Evolutionary conservation across 495 filamentous ascomycete species (phyloP).

Genomic region (Trichoderma virens): DNA sequence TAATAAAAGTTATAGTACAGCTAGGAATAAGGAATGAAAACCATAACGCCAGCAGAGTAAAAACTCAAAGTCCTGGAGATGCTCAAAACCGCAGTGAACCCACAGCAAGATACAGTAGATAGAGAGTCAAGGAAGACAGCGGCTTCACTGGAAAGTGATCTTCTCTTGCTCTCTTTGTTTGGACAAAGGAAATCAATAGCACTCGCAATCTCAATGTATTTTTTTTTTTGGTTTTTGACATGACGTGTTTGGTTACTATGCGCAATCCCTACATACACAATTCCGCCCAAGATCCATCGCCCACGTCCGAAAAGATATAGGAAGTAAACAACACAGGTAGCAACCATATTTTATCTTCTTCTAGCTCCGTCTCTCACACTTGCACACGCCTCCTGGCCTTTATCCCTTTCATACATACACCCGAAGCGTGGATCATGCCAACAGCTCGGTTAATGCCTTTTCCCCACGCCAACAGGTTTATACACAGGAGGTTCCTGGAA

Average conservation of each 20-base stretch:
- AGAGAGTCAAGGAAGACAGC: too few relatives aligned
- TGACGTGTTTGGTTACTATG: conserved; percentile 6
- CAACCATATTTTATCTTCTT: conserved; percentile 7
- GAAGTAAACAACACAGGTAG: conserved; percentile 6
- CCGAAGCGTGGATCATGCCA: neutral
- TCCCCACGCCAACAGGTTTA: conserved; percentile 3
- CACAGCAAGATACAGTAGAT: too few relatives aligned
- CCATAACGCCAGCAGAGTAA: too few relatives aligned
- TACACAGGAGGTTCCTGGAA: conserved; percentile 1
- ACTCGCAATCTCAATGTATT: neutral
- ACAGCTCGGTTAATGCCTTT: conserved; percentile 2
- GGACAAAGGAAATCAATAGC: too few relatives aligned
- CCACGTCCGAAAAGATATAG: conserved; percentile 4
- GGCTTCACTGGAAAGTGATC: too few relatives aligned
- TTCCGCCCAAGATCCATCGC: conserved; percentile 8
- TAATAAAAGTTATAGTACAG: too few relatives aligned
- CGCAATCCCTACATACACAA: conserved; percentile 8
- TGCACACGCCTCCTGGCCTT: neutral
- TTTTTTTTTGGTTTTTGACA: neutral
- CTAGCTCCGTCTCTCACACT: neutral
- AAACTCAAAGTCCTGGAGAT: too few relatives aligned
- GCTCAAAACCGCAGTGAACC: too few relatives aligned
- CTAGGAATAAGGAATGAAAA: too few relatives aligned
- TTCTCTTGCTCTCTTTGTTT: too few relatives aligned
- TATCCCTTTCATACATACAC: conserved; percentile 5